These are phyloP conservation scores for Solanum hybrid DNA, from an alignment of 305 asterid genomes.

Conservation along the genomic window DNA sequence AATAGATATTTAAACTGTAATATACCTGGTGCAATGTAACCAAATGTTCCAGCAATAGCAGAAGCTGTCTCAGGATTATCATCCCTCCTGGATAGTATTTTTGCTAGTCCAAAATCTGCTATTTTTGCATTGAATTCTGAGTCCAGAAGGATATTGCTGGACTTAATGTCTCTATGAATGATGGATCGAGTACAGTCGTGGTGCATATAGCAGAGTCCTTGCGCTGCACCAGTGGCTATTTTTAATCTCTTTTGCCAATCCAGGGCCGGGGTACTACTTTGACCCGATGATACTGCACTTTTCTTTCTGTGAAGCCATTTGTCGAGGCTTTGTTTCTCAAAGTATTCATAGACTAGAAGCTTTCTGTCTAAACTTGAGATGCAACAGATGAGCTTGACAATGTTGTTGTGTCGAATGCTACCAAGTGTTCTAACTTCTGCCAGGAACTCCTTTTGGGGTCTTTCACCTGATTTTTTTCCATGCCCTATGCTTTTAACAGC, in stretches of 20 bases:
- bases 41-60: slow-evolving; percentile 76
- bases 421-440: slow-evolving; percentile 72
- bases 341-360: slow-evolving; percentile 61
- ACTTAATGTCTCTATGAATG: slow-evolving; percentile 52
- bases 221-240: slow-evolving; percentile 56
- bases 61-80: slow-evolving; percentile 68
- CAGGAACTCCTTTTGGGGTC: slow-evolving; percentile 49
- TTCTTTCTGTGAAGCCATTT: background rate
- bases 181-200: slow-evolving; percentile 45
- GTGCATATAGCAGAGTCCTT: slow-evolving; percentile 61
- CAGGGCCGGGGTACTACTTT: slow-evolving; percentile 25
- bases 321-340: slow-evolving; percentile 26
- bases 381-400: slow-evolving; percentile 69
- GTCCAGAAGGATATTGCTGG: slow-evolving; percentile 48
- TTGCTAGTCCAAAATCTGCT: slow-evolving; percentile 57
- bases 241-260: slow-evolving; percentile 68
- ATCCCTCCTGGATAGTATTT: slow-evolving; percentile 30
- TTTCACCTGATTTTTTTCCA: slow-evolving; percentile 28
- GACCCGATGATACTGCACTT: background rate
- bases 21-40: slow-evolving; percentile 84
- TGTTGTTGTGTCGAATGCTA: slow-evolving; percentile 56
- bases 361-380: slow-evolving; percentile 46
- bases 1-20: background rate
- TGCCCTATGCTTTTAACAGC: slow-evolving; percentile 72
- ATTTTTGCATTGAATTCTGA: slow-evolving; percentile 55